These are phyloP conservation scores for Neurospora terricola DNA, from an alignment of 495 filamentous ascomycete species.

Conservation along the genomic window DNA sequence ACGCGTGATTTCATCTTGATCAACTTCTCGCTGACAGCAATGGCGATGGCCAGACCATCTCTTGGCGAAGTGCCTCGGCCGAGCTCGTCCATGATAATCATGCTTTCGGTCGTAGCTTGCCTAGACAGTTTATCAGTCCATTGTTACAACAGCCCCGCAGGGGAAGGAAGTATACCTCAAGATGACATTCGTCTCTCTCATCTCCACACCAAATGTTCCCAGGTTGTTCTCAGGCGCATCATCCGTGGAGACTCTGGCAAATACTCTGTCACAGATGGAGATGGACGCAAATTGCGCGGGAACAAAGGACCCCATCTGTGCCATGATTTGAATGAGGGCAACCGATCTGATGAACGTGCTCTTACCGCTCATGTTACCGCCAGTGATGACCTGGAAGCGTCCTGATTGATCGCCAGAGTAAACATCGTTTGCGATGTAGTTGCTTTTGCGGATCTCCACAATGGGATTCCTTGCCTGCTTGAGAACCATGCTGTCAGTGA, in stretches of 20 bases:
- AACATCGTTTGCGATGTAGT: conserved; percentile 74
- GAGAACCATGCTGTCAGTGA: conserved; percentile 67
- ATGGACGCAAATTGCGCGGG: conserved; percentile 78
- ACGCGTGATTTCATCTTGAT: conserved; percentile 65
- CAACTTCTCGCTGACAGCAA: conserved; percentile 79
- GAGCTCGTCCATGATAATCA: conserved; percentile 88
- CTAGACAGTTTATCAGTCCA: no score
- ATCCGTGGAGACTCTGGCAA: conserved; percentile 75
- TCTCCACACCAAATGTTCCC: conserved; percentile 88
- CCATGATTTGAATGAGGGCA: conserved; percentile 81
- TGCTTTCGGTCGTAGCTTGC: conserved; percentile 61
- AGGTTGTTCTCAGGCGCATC: conserved; percentile 87
- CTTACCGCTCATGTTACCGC: conserved; percentile 99
- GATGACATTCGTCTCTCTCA: conserved; percentile 93
- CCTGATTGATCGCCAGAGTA: conserved; percentile 68
- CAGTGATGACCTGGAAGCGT: conserved; percentile 88
- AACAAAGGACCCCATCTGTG: conserved; percentile 85
- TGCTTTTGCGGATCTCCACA: conserved; percentile 41
- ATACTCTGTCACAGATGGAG: conserved; percentile 71
- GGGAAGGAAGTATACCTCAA: conserved; percentile 38
- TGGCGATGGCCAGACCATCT: conserved; percentile 83
- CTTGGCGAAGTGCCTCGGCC: conserved; percentile 83
- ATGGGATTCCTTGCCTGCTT: conserved; percentile 79
- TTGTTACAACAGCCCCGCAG: no score
- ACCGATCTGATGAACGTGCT: conserved; percentile 87